phyloP scores from a whole-genome alignment of 192 early-diverging fungal genomes.

The Backusella luteola region DNA sequence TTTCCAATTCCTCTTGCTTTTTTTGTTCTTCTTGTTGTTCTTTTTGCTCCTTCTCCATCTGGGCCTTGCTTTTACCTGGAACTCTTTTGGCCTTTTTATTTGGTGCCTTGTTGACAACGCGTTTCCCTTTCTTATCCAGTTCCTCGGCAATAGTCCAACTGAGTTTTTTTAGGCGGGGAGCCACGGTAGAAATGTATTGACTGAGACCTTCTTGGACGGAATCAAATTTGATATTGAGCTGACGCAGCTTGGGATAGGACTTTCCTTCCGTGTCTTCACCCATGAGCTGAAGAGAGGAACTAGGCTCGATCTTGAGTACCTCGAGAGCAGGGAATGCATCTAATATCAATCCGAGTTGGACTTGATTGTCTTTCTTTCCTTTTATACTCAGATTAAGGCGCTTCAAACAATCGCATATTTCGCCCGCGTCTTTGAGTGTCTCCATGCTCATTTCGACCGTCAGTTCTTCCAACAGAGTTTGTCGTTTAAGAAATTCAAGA shows the following conservation, averaged over 20 bases:
- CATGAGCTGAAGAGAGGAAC: neutral
- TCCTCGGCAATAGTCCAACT: neutral
- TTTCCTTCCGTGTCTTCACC: neutral
- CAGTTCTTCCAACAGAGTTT: neutral
- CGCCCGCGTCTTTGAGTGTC: neutral
- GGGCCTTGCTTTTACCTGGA: neutral
- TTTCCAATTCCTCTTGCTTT: neutral
- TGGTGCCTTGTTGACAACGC: neutral
- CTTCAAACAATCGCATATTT: neutral
- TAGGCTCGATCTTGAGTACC: neutral
- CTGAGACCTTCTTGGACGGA: neutral
- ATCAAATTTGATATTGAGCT: neutral
- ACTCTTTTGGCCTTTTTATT: neutral
- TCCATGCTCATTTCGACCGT: neutral
- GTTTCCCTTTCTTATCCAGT: neutral
- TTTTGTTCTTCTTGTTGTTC: neutral
- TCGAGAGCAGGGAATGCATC: neutral
- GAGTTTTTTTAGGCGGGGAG: neutral
- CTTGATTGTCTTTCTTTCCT: neutral
- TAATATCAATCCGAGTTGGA: neutral
- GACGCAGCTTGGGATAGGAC: neutral
- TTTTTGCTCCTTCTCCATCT: neutral
- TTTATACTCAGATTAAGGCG: neutral
- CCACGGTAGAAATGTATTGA: neutral
- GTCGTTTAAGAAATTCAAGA: neutral